Base-by-base conservation (phyloP, 2,329 filamentous ascomycete species). In the Atkinsonella texensis region DNA sequence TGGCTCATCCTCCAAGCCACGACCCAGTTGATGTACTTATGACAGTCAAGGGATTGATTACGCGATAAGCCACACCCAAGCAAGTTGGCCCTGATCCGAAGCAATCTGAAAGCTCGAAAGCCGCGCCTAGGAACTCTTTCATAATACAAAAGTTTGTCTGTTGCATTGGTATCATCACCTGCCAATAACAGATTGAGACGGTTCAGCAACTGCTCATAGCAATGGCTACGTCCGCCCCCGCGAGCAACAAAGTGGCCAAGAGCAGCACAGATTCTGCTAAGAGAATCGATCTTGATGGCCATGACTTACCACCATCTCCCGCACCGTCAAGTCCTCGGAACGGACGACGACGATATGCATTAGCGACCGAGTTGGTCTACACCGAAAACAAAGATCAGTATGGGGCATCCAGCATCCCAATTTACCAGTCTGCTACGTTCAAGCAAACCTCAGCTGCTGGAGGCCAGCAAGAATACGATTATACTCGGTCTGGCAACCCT, bases 361-460 rank as follows among this genome's bases (percentile, higher is more conserved):
- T 98, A 55, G 91, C 91, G 53, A 98, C 93, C 4, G 93, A 98
- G 71, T 75, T 98, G 56, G 93, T 98, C 54, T 97, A 91, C 69
- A 97, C 91, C 49, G 93, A 98, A 62, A 83, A 85, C 66, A 93
- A 85, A 70, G 93, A 98, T 69, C 93, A 98, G 73, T 96, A 97
- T 75, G 94, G 94, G 64, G 81, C 93, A 53, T 95, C 89, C 60
- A 97, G 90, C 68, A 85, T 95, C 61, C 93, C 93, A 50, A 97
- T 98, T 65, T 98, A 98, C 70, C 93, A 95, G 78, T 95, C 89
- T 47, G 94, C 93, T 47, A 98, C 93, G 39, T 98, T 98, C 76
- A 98, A 98, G 73, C 93, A 97, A 70, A 80, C 80, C 20, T 88
- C 85, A 17, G 85, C 86, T 56, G 77, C 71, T 45, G 89, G 87